Base-by-base conservation (phyloP, 2,329 filamentous ascomycete genomes). In the Trichocomaceae sp. region DNA sequence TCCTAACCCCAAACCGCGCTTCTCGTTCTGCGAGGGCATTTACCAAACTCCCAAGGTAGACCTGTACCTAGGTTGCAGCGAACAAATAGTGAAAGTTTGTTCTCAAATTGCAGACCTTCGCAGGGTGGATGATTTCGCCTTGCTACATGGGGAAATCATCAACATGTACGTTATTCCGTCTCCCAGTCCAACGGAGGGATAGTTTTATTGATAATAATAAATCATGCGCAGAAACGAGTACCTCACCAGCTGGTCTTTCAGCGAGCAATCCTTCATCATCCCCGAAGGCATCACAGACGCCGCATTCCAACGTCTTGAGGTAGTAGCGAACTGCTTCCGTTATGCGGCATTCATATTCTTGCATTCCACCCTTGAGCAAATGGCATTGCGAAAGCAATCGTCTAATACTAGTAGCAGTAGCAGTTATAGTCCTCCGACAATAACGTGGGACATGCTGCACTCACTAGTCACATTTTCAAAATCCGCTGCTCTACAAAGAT, bases 21-120 rank as follows among this genome's bases (percentile, higher is more conserved):
- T 56, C 15, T 55, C 58, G 6, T 54, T 60, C 6, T 61, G 60
- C 13, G 58, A 63, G 4, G 62, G 64, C 13, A 54, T 63, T 22
- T 57, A 66, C 23, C 61, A 58, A 4, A 52, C 63, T 29, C 66
- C 62, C 12, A 69, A 64, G 53, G 57, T 72, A 7, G 69, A 71
- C 47, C 69, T 69, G 22, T 72, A 72, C 49, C 62, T 71, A 35
- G 69, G 69, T 2, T 72, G 70, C 50, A 71, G 69, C 0, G 69
- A 72, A 52, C 64, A 69, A 15, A 59, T 71, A 3, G 60, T 72
- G 22, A 66, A 67, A 54, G 55, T 68, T 26, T 72, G 68, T 48
- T 62, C 66, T 9, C 59, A 62, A 20, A 70, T 70, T 22, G 63
- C 68, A 7, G 64, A 70, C 37, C 58, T 72, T 8, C 66, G 64